phyloP scores from a whole-genome alignment of 2,329 filamentous ascomycete species.

The Mollisia scopiformis region DNA sequence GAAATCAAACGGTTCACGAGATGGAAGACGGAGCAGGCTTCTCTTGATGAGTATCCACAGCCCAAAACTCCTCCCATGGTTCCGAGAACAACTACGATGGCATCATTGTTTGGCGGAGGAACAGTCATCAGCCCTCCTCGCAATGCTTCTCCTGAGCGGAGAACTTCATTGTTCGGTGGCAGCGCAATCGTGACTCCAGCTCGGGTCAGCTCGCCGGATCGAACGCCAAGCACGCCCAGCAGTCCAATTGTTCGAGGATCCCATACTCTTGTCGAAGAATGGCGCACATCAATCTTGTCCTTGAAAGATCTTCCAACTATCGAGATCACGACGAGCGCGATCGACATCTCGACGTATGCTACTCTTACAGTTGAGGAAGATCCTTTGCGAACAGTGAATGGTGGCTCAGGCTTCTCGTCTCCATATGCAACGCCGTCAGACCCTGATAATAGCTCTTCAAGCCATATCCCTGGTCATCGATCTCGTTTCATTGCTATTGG shows the following conservation, averaged over 20 bases:
- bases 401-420: constrained; percentile 38
- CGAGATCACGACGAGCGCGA: constrained; percentile 68
- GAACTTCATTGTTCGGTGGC: constrained; percentile 30
- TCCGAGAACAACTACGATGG: constrained; percentile 26
- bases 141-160: constrained; percentile 24
- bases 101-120: constrained; percentile 37
- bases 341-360: constrained; percentile 78
- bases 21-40: constrained; percentile 41
- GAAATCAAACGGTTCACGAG: constrained; percentile 61
- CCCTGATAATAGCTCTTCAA: constrained; percentile 28
- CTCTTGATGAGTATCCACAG: constrained; percentile 33
- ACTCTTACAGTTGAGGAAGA: constrained; percentile 77
- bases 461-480: constrained; percentile 81
- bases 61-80: constrained; percentile 35
- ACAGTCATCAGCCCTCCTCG: constrained; percentile 28
- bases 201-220: constrained; percentile 21
- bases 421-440: constrained; percentile 31
- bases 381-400: constrained; percentile 64
- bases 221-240: constrained; percentile 31
- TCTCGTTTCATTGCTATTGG: constrained; percentile 81
- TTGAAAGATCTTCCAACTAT: constrained; percentile 62
- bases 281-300: constrained; percentile 63
- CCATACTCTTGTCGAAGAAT: constrained; percentile 58
- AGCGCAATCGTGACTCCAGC: constrained; percentile 16
- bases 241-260: constrained; percentile 29